phyloP scores from a whole-genome alignment of 2,329 filamentous ascomycete species.

The Hymenoscyphus infarciens region DNA sequence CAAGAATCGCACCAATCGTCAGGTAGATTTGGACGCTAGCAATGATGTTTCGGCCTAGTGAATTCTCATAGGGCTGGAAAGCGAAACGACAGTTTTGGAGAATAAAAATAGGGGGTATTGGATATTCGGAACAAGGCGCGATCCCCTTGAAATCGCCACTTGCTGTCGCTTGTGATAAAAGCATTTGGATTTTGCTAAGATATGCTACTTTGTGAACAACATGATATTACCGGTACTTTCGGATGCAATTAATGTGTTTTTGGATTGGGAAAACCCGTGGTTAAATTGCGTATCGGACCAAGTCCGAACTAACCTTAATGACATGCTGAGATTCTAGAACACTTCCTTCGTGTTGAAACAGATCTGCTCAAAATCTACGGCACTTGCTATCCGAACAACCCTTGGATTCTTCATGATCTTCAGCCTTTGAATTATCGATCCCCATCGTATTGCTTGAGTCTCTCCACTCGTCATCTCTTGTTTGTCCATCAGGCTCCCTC shows the following conservation, averaged over 20 bases:
- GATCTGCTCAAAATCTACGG: neutral
- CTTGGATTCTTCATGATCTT: neutral
- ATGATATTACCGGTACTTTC: neutral
- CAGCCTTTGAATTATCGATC: neutral
- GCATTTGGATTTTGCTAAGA: no score
- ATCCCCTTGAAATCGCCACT: no score
- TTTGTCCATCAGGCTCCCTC: neutral
- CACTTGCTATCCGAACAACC: neutral
- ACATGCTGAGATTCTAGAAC: neutral
- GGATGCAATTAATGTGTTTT: neutral
- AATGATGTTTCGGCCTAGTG: no score
- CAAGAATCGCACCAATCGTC: neutral
- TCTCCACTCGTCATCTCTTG: slow-evolving; percentile 2
- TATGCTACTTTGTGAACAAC: no score
- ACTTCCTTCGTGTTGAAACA: neutral
- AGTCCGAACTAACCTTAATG: neutral
- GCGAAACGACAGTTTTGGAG: no score
- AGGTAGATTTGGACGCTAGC: no score
- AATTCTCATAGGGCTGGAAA: no score
- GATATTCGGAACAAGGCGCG: no score
- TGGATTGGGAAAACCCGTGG: neutral
- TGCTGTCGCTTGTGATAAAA: no score
- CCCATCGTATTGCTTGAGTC: neutral
- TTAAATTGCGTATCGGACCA: neutral
- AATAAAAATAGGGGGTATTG: no score